A percentile compares a stretch with the other conserved stretches of the same genome.
Conservation (phyloP, 2,329 filamentous ascomycete species). For the Emergomyces pasteurianus region DNA sequence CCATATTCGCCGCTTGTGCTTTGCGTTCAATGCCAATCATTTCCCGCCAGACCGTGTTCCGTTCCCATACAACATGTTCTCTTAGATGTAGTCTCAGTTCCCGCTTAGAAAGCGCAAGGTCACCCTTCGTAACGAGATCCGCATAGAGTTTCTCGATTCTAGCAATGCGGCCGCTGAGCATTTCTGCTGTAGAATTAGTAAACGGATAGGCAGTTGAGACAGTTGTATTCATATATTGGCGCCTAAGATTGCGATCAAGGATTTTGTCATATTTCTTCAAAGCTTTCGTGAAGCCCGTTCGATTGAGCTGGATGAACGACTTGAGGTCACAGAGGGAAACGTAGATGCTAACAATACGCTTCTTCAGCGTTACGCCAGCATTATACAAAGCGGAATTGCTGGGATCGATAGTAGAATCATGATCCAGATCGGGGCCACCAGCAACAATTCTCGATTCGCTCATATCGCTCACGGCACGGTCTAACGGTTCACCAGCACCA, state of each 20-base stretch:
- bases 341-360: slow-evolving; percentile 74
- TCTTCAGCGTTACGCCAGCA: slow-evolving; percentile 76
- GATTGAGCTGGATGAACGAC: slow-evolving; percentile 90
- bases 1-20: slow-evolving; percentile 85
- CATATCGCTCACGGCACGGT: slow-evolving; percentile 20
- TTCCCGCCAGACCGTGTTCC: slow-evolving; percentile 97
- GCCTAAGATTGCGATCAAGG: slow-evolving; percentile 67
- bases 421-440: slow-evolving; percentile 50
- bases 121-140: slow-evolving; percentile 68
- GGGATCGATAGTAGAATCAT: slow-evolving; percentile 53
- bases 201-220: slow-evolving; percentile 79
- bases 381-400: slow-evolving; percentile 60
- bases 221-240: slow-evolving; percentile 58
- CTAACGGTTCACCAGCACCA: slow-evolving; percentile 18
- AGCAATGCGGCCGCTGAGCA: slow-evolving; percentile 58
- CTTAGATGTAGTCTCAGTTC: slow-evolving; percentile 82
- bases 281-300: slow-evolving; percentile 91
- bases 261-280: slow-evolving; percentile 99
- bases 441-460: slow-evolving; percentile 41
- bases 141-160: slow-evolving; percentile 72
- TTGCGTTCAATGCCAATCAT: slow-evolving; percentile 97
- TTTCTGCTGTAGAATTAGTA: slow-evolving; percentile 55
- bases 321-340: slow-evolving; percentile 91
- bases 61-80: slow-evolving; percentile 97
- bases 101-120: slow-evolving; percentile 62